Percentiles rank a stretch among this genome's conserved stretches.
These are phyloP conservation scores for Agrocybe pediades DNA, from an alignment of 768 basidiomycete species.

Conservation along the genomic window DNA sequence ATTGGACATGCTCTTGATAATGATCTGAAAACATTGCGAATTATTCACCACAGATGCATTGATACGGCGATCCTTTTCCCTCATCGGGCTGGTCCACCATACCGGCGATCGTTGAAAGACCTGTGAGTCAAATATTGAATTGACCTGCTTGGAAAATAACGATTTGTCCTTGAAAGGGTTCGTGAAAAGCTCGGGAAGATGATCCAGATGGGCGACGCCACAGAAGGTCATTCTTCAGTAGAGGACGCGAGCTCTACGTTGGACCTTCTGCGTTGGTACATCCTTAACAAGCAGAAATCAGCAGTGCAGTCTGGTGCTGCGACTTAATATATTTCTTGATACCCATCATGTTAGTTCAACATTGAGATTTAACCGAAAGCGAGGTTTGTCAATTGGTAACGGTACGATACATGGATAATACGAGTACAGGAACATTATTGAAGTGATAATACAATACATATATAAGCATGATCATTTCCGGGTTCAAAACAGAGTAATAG, in stretches of 20 bases:
- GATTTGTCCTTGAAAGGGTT: conserved; percentile 49
- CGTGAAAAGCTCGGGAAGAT: conserved; percentile 78
- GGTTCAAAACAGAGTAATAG: conserved; percentile 65
- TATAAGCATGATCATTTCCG: background rate
- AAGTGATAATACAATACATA: background rate
- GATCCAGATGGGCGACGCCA: conserved; percentile 81
- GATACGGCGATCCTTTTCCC: conserved; percentile 91
- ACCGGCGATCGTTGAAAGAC: conserved; percentile 77
- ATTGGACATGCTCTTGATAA: conserved; percentile 94
- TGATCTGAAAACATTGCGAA: conserved; percentile 87
- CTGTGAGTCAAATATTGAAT: conserved; percentile 50
- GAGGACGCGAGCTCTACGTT: conserved; percentile 91
- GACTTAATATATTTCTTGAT: conserved; percentile 1
- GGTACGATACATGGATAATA: conserved; percentile 1
- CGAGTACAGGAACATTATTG: background rate
- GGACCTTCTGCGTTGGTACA: conserved; percentile 83
- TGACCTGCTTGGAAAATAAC: conserved; percentile 6
- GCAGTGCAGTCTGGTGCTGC: conserved; percentile 15
- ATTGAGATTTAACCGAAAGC: background rate
- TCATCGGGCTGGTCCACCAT: conserved; percentile 73
- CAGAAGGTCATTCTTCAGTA: conserved; percentile 83
- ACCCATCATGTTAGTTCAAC: background rate
- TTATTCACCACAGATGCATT: conserved; percentile 82
- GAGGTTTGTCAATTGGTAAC: background rate
- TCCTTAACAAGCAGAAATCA: conserved; percentile 58